Conservation (phyloP, 208 protist genomes). For the Crithidia brevicula region DNA sequence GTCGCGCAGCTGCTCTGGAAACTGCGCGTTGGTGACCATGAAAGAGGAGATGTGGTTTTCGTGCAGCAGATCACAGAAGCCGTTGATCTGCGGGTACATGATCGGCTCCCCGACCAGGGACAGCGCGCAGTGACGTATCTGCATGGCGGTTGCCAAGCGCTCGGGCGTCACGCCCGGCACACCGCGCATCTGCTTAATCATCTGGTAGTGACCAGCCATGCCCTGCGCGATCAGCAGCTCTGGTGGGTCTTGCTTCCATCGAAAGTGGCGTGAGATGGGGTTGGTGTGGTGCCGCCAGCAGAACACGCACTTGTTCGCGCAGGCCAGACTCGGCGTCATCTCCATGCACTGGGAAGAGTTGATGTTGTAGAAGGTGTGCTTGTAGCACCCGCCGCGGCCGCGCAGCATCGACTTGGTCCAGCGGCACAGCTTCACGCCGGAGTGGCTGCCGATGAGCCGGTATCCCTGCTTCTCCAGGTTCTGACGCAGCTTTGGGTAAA, state of each 20-base stretch:
- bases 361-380: constrained; percentile 98
- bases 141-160: constrained; percentile 80
- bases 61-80: constrained; percentile 88
- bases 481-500: constrained; percentile 87
- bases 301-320: constrained; percentile 97
- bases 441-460: constrained; percentile 94
- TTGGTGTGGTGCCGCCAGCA: constrained; percentile 97
- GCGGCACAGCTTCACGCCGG: constrained; percentile 97
- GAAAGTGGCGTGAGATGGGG: constrained; percentile 88
- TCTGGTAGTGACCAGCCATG: constrained; percentile 75
- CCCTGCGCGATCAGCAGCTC: constrained; percentile 76
- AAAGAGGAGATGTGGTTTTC: constrained; percentile 91
- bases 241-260: constrained; percentile 93
- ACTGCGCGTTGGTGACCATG: constrained; percentile 96
- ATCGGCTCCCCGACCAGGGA: constrained; percentile 97
- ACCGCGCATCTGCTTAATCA: constrained; percentile 92
- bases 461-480: constrained; percentile 96
- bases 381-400: constrained; percentile 97
- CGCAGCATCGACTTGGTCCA: constrained; percentile 98
- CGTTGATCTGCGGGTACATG: constrained; percentile 96
- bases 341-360: constrained; percentile 97
- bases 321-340: constrained; percentile 96
- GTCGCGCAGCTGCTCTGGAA: constrained; percentile 81
- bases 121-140: constrained; percentile 93
- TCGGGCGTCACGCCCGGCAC: constrained; percentile 93